These are phyloP conservation scores for Phyllosticta citriasiana DNA, from an alignment of 2,329 filamentous ascomycete species.

Conservation along the genomic window DNA sequence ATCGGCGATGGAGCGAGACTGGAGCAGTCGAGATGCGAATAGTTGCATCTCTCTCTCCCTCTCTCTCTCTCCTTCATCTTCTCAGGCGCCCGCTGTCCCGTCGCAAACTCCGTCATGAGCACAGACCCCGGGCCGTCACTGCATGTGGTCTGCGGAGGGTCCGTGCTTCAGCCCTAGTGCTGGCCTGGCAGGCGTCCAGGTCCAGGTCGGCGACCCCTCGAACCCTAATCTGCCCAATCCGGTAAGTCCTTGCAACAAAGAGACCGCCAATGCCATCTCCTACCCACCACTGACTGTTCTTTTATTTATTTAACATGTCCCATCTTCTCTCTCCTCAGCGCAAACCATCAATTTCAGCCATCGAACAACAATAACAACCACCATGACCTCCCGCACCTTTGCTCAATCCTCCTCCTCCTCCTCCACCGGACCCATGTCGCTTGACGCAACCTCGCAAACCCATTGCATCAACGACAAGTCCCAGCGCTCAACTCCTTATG, in stretches of 20 bases:
- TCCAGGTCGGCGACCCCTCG: not conserved
- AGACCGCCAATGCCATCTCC: not conserved
- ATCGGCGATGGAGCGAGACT: not conserved
- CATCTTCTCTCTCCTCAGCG: not conserved
- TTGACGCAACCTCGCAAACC: slow-evolving; percentile 4
- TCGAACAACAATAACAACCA: not conserved
- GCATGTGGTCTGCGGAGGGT: not conserved
- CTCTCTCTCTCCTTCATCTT: no score
- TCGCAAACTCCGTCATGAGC: not conserved
- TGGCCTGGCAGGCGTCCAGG: not conserved
- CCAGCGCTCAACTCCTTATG: slow-evolving; percentile 15
- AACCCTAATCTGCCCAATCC: not conserved
- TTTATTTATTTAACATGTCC: not conserved
- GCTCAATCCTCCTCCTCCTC: slow-evolving; percentile 5
- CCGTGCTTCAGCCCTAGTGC: not conserved
- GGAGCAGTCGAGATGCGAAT: not conserved
- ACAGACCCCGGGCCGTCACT: not conserved
- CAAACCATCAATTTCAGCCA: not conserved
- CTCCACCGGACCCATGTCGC: slow-evolving; percentile 1
- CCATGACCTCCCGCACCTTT: slow-evolving; percentile 4
- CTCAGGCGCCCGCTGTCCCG: not conserved
- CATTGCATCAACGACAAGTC: slow-evolving; percentile 8
- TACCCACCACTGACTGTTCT: not conserved
- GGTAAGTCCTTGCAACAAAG: not conserved
- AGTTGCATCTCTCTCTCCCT: not conserved